phyloP scores from a whole-genome alignment of 2,329 filamentous ascomycete genomes.

The Aspergillus versicolor region DNA sequence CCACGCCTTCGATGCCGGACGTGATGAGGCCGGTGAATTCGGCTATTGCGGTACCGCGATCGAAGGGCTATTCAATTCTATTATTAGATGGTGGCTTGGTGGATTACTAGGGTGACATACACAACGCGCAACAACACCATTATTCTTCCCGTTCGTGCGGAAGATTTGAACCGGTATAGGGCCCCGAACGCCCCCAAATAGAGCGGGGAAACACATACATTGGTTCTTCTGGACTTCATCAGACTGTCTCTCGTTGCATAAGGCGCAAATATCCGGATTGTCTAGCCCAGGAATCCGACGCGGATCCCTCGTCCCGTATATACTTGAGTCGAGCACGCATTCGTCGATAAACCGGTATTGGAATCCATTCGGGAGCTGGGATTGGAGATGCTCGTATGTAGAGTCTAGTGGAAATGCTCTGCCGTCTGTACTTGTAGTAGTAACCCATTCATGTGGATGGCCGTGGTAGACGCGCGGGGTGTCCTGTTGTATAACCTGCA shows the following conservation, averaged over 20 bases:
- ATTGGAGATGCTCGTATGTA: slow-evolving; percentile 22
- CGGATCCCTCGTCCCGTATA: slow-evolving; percentile 53
- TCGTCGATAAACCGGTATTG: slow-evolving; percentile 39
- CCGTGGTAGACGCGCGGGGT: slow-evolving; percentile 17
- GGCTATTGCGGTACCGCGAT: slow-evolving; percentile 53
- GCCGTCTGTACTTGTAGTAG: slow-evolving; percentile 4
- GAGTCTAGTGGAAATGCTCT: slow-evolving; percentile 14
- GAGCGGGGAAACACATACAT: slow-evolving; percentile 54
- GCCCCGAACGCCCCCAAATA: slow-evolving; percentile 49
- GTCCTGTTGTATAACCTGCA: slow-evolving; percentile 22
- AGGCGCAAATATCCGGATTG: slow-evolving; percentile 40
- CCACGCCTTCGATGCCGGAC: slow-evolving; percentile 51
- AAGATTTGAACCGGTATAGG: slow-evolving; percentile 53
- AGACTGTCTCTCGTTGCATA: slow-evolving; percentile 51
- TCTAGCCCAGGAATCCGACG: slow-evolving; percentile 40
- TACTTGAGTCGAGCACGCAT: slow-evolving; percentile 49
- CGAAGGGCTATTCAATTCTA: slow-evolving; percentile 39
- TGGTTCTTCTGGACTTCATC: slow-evolving; percentile 50
- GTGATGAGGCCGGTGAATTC: slow-evolving; percentile 59
- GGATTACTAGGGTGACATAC: not conserved
- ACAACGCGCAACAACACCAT: slow-evolving; percentile 45
- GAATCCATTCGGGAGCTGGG: slow-evolving; percentile 20
- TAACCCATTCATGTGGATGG: slow-evolving; percentile 29
- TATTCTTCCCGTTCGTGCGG: slow-evolving; percentile 56
- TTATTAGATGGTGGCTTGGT: not conserved